phyloP scores from a whole-genome alignment of 768 basidiomycete genomes.

The Candolleomyces eurysporus region DNA sequence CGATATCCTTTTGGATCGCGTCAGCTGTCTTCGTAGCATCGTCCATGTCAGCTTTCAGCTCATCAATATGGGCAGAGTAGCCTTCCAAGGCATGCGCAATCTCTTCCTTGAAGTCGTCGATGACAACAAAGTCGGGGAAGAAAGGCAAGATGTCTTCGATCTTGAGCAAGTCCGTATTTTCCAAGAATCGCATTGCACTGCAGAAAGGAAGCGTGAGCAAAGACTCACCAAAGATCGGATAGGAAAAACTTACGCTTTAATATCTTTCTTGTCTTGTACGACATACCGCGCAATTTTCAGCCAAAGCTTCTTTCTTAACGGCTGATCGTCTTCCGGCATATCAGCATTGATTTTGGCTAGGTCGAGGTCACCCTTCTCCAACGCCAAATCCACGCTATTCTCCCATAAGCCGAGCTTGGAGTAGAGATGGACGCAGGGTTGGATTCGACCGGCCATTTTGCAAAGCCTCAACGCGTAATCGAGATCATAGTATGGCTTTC shows the following conservation, averaged over 20 bases:
- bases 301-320: slow-evolving; percentile 91
- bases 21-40: slow-evolving; percentile 92
- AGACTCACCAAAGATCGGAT: slow-evolving; percentile 3
- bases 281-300: slow-evolving; percentile 98
- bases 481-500: slow-evolving; percentile 91
- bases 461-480: slow-evolving; percentile 95
- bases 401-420: slow-evolving; percentile 98
- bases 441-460: slow-evolving; percentile 75
- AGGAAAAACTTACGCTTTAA: slow-evolving; percentile 78
- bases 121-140: slow-evolving; percentile 99
- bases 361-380: slow-evolving; percentile 93
- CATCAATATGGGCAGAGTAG: slow-evolving; percentile 88
- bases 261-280: slow-evolving; percentile 96
- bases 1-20: slow-evolving; percentile 89
- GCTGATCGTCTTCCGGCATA: slow-evolving; percentile 87
- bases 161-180: slow-evolving; percentile 91
- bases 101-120: slow-evolving; percentile 99
- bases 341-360: slow-evolving; percentile 95
- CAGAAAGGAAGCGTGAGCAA: slow-evolving; percentile 1
- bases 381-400: slow-evolving; percentile 91
- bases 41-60: slow-evolving; percentile 92
- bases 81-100: slow-evolving; percentile 95
- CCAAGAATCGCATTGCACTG: slow-evolving; percentile 96
- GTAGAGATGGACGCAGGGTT: slow-evolving; percentile 95
- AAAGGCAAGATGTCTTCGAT: slow-evolving; percentile 99